Evolutionary conservation across 2,329 filamentous ascomycete genomes (phyloP).

Genomic region (Apiospora malaysiana): DNA sequence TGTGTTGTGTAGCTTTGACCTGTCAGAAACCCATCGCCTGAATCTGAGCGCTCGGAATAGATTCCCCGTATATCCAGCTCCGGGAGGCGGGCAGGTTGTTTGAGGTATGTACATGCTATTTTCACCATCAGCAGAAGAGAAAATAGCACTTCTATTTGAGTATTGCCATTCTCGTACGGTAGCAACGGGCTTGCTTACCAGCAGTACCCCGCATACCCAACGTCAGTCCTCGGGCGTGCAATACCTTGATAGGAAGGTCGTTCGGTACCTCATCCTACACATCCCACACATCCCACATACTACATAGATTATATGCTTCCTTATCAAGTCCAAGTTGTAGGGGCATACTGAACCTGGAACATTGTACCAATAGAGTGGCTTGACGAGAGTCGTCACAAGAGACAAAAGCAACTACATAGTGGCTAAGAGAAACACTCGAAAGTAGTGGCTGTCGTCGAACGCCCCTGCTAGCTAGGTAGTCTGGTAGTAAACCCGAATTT

Average conservation of each 20-base stretch:
- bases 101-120: background rate
- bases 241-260: slow-evolving; percentile 5
- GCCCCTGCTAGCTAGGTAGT: background rate
- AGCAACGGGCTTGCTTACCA: background rate
- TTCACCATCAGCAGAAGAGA: background rate
- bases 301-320: background rate
- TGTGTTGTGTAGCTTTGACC: slow-evolving; percentile 6
- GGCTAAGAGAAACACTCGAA: slow-evolving; percentile 12
- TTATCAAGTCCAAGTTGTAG: background rate
- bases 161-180: background rate
- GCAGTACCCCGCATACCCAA: slow-evolving; percentile 3
- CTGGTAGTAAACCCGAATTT: background rate
- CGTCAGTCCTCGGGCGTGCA: slow-evolving; percentile 4
- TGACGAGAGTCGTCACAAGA: background rate
- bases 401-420: background rate
- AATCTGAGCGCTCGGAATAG: background rate
- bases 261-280: background rate
- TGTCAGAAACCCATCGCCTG: slow-evolving; percentile 20
- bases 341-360: background rate
- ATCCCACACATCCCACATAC: no score
- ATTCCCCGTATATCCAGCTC: background rate
- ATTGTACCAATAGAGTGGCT: slow-evolving; percentile 1
- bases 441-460: slow-evolving; percentile 18
- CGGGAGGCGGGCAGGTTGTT: background rate
- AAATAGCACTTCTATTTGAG: slow-evolving; percentile 6